Conservation (phyloP, 139 green algal genomes). For the Coelastrella sp. region DNA sequence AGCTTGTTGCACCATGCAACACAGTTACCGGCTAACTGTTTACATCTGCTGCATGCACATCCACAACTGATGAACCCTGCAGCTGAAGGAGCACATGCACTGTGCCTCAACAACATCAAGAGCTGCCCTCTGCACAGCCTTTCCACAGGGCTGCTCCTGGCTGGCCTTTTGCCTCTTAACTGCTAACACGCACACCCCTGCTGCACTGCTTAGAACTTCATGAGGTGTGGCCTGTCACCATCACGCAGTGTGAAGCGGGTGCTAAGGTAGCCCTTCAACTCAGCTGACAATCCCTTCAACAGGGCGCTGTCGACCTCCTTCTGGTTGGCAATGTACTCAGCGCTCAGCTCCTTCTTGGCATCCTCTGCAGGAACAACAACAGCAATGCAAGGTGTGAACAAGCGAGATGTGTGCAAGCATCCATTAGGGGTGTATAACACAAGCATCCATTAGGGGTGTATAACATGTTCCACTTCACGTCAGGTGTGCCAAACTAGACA, state of each 20-base stretch:
- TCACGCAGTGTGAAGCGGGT: conserved; percentile 91
- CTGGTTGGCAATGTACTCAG: conserved; percentile 92
- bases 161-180: too few relatives aligned
- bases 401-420: background rate
- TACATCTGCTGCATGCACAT: too few relatives aligned
- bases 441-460: too few relatives aligned
- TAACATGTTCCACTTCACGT: too few relatives aligned
- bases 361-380: conserved; percentile 28
- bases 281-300: conserved; percentile 62
- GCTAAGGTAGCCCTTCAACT: conserved; percentile 94
- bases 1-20: too few relatives aligned
- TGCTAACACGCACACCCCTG: background rate
- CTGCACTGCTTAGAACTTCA: conserved; percentile 93
- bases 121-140: background rate
- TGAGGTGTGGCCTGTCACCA: conserved; percentile 95
- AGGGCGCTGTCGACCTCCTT: conserved; percentile 91
- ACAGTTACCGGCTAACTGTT: too few relatives aligned
- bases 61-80: too few relatives aligned
- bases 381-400: too few relatives aligned
- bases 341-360: conserved; percentile 85
- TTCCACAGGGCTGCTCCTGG: background rate
- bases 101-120: too few relatives aligned
- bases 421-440: too few relatives aligned
- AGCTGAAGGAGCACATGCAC: too few relatives aligned
- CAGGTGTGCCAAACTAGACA: too few relatives aligned